Percentiles rank a stretch among this genome's conserved stretches.
phyloP scores from a whole-genome alignment of 208 protist genomes.

The Zelonia costaricensis region DNA sequence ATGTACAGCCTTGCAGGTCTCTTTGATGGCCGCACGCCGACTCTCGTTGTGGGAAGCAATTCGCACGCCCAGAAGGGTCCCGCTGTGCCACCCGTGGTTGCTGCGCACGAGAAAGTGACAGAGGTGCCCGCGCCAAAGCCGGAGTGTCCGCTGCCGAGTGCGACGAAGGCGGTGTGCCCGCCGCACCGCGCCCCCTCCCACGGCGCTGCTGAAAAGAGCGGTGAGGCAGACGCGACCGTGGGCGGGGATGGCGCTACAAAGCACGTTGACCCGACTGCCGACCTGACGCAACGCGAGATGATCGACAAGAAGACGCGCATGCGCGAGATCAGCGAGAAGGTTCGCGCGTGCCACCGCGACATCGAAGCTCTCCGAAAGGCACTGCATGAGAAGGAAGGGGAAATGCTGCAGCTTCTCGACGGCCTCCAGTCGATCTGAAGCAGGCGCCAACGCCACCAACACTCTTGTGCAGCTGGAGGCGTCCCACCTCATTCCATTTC shows the following conservation, averaged over 20 bases:
- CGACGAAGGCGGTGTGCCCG: no score
- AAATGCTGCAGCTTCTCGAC: conserved; percentile 48
- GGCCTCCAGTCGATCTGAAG: conserved; percentile 23
- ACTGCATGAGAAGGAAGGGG: conserved; percentile 37
- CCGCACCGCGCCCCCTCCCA: no score
- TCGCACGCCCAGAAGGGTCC: not conserved
- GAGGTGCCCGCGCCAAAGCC: not conserved
- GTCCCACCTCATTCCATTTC: not conserved
- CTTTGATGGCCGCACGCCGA: conserved; percentile 41
- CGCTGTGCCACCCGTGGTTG: no score
- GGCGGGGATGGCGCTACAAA: not conserved
- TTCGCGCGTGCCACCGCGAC: conserved; percentile 20
- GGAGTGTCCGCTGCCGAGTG: no score
- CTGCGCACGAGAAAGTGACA: no score
- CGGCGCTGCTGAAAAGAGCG: no score
- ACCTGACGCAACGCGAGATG: conserved; percentile 16
- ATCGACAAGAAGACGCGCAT: not conserved
- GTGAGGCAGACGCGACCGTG: not conserved
- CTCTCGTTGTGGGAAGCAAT: not conserved
- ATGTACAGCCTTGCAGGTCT: conserved; percentile 42
- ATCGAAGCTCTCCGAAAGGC: conserved; percentile 31
- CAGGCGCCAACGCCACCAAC: no score
- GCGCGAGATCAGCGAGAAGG: conserved; percentile 10
- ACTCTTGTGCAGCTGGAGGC: not conserved
- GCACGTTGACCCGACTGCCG: conserved; percentile 11